Evolutionary conservation across 129 eudicot species (phyloP), one percentile per base, ranked within the genome.

Genomic region (Heracleum sosnowskyi): DNA sequence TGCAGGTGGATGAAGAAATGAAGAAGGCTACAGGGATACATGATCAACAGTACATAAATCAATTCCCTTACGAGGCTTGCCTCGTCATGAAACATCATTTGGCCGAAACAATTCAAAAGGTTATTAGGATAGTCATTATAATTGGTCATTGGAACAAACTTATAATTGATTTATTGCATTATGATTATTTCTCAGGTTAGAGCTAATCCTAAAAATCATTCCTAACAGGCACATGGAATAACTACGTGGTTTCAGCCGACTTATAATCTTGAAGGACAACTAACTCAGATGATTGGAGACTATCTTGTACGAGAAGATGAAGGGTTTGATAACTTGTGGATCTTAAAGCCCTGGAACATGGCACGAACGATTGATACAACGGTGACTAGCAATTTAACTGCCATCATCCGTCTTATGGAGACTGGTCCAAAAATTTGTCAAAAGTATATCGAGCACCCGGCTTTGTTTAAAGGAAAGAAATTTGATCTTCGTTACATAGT

Each of bases 361-460:
- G 99, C 99, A 36, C 83, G 97, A 85, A 96, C 99, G 40, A 92
- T 92, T 79, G 97, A 96, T 81, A 96, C 99, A 72, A 87, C 97
- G 10, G 90, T 96, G 74, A 87, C 97, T 31, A 86, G 89, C 71
- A 92, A 90, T 90, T 82, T 92, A 78, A 83, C 99, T 80, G 90
- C 97, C 20, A 90, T 96, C 64, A 87, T 96, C 73, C 97, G 97
- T 72, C 95, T 96, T 33, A 96, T 96, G 97, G 97, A 96, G 80
- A 96, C 99, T 29, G 99, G 99, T 49, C 99, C 99, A 57, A 96
- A 96, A 81, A 92, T 96, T 51, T 92, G 97, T 83, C 99, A 96
- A 81, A 96, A 96, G 86, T 96, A 96, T 83, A 96, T 96, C 36
- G 97, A 96, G 79, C 91, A 81, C 77, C 99, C 97, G 29, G 90